A percentile compares a stretch with the other conserved stretches of the same genome.
Conservation (phyloP, 164 flowering plant species). For the Dillenia turbinata region DNA sequence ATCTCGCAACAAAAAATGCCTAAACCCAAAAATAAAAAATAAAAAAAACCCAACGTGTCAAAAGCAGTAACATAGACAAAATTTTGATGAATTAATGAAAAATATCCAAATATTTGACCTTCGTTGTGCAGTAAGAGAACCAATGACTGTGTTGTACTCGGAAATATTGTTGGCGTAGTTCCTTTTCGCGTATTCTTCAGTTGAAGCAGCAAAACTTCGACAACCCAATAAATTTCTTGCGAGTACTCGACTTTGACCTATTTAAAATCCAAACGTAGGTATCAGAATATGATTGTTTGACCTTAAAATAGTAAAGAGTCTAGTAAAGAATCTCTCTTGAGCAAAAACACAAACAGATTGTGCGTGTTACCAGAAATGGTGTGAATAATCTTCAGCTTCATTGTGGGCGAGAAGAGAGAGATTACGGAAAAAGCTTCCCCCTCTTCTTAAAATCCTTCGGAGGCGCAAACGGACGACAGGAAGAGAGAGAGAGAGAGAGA, state of each 20-base stretch:
- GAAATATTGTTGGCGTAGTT: slow-evolving; percentile 77
- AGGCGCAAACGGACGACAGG: too few species aligned
- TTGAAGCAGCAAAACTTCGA: slow-evolving; percentile 27
- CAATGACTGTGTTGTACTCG: slow-evolving; percentile 80
- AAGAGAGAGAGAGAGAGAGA: too few species aligned
- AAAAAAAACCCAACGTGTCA: not conserved
- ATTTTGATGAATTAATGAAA: too few species aligned
- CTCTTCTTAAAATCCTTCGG: too few species aligned
- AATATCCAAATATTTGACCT: slow-evolving; percentile 25
- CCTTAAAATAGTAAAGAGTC: too few species aligned
- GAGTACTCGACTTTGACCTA: slow-evolving; percentile 30
- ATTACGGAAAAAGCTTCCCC: too few species aligned
- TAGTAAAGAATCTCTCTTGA: too few species aligned
- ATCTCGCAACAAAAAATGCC: slow-evolving; percentile 76
- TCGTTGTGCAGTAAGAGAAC: slow-evolving; percentile 56
- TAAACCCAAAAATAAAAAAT: slow-evolving; percentile 15
- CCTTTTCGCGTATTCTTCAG: slow-evolving; percentile 55
- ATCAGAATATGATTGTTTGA: too few species aligned
- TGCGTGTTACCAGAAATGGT: slow-evolving; percentile 28
- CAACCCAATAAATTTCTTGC: slow-evolving; percentile 28
- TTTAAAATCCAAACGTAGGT: too few species aligned
- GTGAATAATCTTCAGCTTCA: slow-evolving; percentile 37
- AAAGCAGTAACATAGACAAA: not conserved
- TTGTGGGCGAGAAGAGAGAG: too few species aligned
- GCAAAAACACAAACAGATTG: too few species aligned